phyloP scores from a whole-genome alignment of 2,329 filamentous ascomycete species.

The Cadophora gregata region DNA sequence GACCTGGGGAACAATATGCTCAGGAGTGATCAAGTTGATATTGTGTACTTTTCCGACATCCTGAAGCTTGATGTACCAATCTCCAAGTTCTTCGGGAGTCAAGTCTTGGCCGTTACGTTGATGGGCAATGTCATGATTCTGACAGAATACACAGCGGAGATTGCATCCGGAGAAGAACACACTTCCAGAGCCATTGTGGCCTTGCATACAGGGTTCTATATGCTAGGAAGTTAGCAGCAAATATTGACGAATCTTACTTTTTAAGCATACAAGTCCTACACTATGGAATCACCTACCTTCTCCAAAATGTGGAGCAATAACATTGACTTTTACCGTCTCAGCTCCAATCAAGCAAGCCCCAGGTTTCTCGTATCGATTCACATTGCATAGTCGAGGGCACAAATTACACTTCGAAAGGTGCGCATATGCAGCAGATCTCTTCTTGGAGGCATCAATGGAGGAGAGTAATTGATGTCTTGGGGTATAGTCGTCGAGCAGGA shows the following conservation, averaged over 20 bases:
- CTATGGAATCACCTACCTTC: conserved; percentile 57
- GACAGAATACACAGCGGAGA: conserved; percentile 71
- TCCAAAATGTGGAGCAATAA: conserved; percentile 85
- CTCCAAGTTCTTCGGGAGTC: conserved; percentile 77
- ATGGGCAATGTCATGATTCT: conserved; percentile 85
- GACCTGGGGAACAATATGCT: conserved; percentile 86
- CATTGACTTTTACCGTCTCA: conserved; percentile 77
- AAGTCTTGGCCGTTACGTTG: conserved; percentile 81
- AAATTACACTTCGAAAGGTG: conserved; percentile 82
- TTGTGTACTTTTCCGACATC: conserved; percentile 83
- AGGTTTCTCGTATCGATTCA: conserved; percentile 81
- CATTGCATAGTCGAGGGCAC: conserved; percentile 76
- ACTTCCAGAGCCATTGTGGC: conserved; percentile 78
- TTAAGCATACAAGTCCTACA: conserved; percentile 16
- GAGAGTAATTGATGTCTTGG: conserved; percentile 75
- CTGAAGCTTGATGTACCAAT: conserved; percentile 85
- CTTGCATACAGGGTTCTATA: conserved; percentile 77
- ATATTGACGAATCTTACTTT: no score
- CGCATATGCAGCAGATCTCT: conserved; percentile 74
- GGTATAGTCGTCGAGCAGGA: conserved; percentile 75
- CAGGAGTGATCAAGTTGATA: conserved; percentile 86
- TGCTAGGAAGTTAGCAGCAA: conserved; percentile 12
- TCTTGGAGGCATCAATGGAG: conserved; percentile 71
- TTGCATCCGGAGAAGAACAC: conserved; percentile 66
- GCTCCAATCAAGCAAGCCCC: conserved; percentile 79